Percentiles rank a stretch among this genome's conserved stretches.
These are phyloP conservation scores for Boletus smithii DNA, from an alignment of 1,284 basidiomycete genomes.

Conservation along the genomic window DNA sequence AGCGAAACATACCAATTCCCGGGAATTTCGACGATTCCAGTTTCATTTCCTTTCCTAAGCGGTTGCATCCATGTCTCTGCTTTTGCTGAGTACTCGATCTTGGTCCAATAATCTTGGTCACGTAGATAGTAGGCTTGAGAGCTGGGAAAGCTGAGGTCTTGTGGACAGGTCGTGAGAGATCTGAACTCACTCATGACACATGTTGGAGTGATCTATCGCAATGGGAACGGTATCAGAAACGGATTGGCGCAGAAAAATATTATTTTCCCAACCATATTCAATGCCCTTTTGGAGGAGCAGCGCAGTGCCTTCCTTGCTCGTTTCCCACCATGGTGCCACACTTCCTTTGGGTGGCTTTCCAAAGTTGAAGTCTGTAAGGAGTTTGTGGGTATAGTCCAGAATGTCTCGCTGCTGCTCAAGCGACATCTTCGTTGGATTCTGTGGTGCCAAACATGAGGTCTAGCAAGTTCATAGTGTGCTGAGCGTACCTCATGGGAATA, in stretches of 20 bases:
- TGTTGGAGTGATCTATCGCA: conserved; percentile 60
- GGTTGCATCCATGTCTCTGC: conserved; percentile 79
- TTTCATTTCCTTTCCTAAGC: conserved; percentile 59
- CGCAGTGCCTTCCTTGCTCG: conserved; percentile 64
- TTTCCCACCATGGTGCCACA: conserved; percentile 82
- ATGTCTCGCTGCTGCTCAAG: conserved; percentile 71
- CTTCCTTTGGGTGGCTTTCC: conserved; percentile 64
- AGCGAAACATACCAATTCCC: conserved; percentile 55
- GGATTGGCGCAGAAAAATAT: background rate
- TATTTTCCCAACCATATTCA: conserved; percentile 54
- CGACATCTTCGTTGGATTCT: conserved; percentile 65
- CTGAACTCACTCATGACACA: conserved; percentile 53
- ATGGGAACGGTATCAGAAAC: conserved; percentile 6
- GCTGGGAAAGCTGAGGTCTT: conserved; percentile 36
- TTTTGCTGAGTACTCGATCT: conserved; percentile 62
- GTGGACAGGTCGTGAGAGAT: background rate
- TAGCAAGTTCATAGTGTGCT: background rate
- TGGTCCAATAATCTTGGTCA: conserved; percentile 69
- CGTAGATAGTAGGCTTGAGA: conserved; percentile 71
- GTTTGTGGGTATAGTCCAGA: conserved; percentile 62
- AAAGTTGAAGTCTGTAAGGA: conserved; percentile 68
- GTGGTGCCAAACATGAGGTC: background rate
- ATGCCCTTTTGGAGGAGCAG: conserved; percentile 73
- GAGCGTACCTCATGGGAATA: conserved; percentile 64
- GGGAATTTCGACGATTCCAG: conserved; percentile 71